Evolutionary conservation across 139 green algal genomes (phyloP).

Genomic region (Closterium sp.): DNA sequence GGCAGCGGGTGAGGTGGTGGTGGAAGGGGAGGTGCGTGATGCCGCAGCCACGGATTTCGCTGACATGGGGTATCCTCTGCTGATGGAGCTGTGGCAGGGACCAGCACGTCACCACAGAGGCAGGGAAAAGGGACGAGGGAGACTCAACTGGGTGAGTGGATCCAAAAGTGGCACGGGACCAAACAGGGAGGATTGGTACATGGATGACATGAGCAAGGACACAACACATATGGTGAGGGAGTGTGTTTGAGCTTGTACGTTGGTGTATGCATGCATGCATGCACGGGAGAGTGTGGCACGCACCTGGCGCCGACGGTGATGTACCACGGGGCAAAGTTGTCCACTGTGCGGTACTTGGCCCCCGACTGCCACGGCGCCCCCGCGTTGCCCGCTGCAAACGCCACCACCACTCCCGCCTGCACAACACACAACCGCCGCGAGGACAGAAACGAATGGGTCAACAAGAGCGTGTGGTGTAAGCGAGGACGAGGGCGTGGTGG

Average conservation of each 20-base stretch:
- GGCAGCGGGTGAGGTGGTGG: not conserved
- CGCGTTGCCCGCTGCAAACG: conserved; percentile 20
- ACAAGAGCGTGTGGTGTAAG: not conserved
- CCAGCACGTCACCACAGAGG: not conserved
- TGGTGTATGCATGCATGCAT: not conserved
- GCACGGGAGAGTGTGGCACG: not conserved
- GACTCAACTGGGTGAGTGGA: not conserved
- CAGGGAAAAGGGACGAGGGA: not conserved
- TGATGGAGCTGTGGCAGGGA: not conserved
- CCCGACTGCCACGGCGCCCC: not conserved
- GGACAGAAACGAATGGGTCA: not conserved
- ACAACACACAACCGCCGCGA: not conserved
- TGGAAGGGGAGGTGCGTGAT: not conserved
- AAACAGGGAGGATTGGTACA: not conserved
- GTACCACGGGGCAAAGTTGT: conserved; percentile 27
- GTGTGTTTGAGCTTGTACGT: no score
- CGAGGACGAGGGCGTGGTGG: not conserved
- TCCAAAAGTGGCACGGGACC: not conserved
- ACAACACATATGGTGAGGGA: no score
- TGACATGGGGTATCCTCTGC: not conserved
- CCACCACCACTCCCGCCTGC: conserved; percentile 7
- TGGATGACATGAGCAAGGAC: not conserved
- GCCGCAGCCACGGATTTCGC: not conserved
- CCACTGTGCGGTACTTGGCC: not conserved
- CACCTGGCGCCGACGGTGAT: conserved; percentile 27